Base-by-base conservation (phyloP, 2,329 filamentous ascomycete species). In the Pyrenophora tritici-repentis region DNA sequence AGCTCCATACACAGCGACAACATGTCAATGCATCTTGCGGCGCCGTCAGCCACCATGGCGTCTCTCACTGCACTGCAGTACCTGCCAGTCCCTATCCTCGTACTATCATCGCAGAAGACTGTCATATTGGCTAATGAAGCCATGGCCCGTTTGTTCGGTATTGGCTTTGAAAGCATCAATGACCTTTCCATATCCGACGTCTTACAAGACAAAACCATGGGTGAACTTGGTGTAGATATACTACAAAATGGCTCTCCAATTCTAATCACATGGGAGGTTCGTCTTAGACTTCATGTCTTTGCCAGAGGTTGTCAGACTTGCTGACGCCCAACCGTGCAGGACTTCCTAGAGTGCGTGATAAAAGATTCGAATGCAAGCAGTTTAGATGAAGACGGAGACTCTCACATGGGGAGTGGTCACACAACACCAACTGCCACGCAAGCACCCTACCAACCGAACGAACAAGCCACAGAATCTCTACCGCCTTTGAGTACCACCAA, bases 41-140 rank as follows among this genome's bases (percentile, higher is more conserved):
- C 66, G 31, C 66, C 69, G 6, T 64, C 68, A 18, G 46, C 59
- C 38, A 68, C 68, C 37, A 61, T 65, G 55, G 66, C 65, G 13
- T 63, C 71, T 6, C 56, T 73, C n/a, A 68, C 71, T 12, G 85
- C 87, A 4, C 76, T 92, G 73, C 87, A 89, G 64, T 90, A 89
- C 65, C 77, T 92, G 4, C 89, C 89, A 0, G 83, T 90, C 39
- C 89, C 89, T 0, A 70, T 90, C 4, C 70, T 91, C 31, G 84
- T 92, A 1, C 75, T 92, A 31, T 86, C 86, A 42, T 83, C 80
- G 31, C 65, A 83, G 24, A 91, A 91, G 72, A 88, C 86, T 0
- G 81, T 91, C 3, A 80, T 89, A 1, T 72, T 91, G 34, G 88
- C 87, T 26, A 92, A 92, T 62, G 86, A 91, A 60, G 86, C 89